A percentile compares a stretch with the other conserved stretches of the same genome.
phyloP scores from a whole-genome alignment of 2,329 filamentous ascomycete genomes.

The Aspergillus fumigatiaffinis region DNA sequence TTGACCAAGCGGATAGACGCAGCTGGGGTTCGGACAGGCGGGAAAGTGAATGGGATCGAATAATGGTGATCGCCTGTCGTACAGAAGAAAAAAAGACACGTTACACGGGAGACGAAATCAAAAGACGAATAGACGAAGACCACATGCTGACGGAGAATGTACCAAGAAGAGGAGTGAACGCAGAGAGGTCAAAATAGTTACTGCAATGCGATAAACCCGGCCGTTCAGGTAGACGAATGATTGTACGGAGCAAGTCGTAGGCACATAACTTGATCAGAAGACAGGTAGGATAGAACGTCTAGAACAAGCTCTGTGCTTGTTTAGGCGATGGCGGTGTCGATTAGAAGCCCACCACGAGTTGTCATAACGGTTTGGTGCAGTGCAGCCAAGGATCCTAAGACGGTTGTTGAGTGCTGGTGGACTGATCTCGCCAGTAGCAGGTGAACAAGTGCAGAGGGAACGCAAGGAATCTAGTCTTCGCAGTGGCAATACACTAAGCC shows the following conservation, averaged over 20 bases:
- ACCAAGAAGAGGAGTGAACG: neutral
- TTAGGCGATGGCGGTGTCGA: slow-evolving; percentile 9
- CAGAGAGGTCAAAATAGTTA: slow-evolving; percentile 6
- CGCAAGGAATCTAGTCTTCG: neutral
- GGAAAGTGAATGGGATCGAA: slow-evolving; percentile 12
- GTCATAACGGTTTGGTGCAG: neutral
- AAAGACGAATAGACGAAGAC: slow-evolving; percentile 30
- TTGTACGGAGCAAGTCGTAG: neutral
- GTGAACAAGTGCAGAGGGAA: neutral
- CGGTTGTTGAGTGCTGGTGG: too few relatives aligned
- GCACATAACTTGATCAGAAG: slow-evolving; percentile 21
- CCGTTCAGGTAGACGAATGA: slow-evolving; percentile 2
- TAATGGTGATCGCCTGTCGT: slow-evolving; percentile 19
- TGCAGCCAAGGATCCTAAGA: too few relatives aligned
- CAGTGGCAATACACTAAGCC: neutral
- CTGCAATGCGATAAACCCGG: slow-evolving; percentile 3
- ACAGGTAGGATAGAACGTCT: slow-evolving; percentile 19
- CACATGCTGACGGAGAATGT: slow-evolving; percentile 29
- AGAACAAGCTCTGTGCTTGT: slow-evolving; percentile 15
- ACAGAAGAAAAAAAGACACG: slow-evolving; percentile 24
- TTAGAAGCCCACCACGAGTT: slow-evolving; percentile 7
- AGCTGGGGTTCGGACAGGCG: slow-evolving; percentile 11
- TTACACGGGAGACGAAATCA: slow-evolving; percentile 31
- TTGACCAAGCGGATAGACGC: slow-evolving; percentile 17
- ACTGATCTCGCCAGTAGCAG: neutral